phyloP scores from a whole-genome alignment of 176 grass and related monocot species.

The Bromus sterilis region DNA sequence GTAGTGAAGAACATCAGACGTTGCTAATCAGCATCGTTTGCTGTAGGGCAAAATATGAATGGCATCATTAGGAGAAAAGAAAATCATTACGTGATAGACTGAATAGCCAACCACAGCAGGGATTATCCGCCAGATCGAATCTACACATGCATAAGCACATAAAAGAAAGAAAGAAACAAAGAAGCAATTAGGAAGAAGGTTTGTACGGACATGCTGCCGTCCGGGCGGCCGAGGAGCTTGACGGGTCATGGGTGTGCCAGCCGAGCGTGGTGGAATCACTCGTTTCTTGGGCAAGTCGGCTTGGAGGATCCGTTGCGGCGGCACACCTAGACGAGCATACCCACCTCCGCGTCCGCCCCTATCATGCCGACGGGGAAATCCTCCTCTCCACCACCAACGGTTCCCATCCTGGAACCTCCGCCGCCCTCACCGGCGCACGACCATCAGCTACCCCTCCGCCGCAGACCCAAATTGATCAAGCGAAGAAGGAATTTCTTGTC shows the following conservation, averaged over 20 bases:
- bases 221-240: too few relatives aligned
- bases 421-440: too few relatives aligned
- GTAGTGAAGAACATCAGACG: neutral
- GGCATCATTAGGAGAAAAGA: neutral
- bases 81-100: neutral
- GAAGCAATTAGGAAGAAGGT: neutral
- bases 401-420: too few relatives aligned
- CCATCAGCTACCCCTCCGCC: too few relatives aligned
- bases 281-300: constrained; percentile 61
- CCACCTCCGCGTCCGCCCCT: constrained; percentile 45
- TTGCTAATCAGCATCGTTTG: neutral
- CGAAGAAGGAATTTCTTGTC: constrained; percentile 8
- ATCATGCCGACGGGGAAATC: constrained; percentile 21
- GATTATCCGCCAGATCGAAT: constrained; percentile 1
- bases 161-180: constrained; percentile 18
- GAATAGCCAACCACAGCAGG: too few relatives aligned
- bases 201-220: too few relatives aligned
- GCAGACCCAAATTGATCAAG: too few relatives aligned
- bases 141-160: neutral
- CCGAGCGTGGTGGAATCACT: constrained; percentile 52
- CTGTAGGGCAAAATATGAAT: neutral
- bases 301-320: constrained; percentile 80
- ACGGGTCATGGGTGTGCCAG: constrained; percentile 86
- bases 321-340: constrained; percentile 86
- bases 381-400: too few relatives aligned